Conservation (phyloP, 768 basidiomycete species). For the Podaxis pistillaris region DNA sequence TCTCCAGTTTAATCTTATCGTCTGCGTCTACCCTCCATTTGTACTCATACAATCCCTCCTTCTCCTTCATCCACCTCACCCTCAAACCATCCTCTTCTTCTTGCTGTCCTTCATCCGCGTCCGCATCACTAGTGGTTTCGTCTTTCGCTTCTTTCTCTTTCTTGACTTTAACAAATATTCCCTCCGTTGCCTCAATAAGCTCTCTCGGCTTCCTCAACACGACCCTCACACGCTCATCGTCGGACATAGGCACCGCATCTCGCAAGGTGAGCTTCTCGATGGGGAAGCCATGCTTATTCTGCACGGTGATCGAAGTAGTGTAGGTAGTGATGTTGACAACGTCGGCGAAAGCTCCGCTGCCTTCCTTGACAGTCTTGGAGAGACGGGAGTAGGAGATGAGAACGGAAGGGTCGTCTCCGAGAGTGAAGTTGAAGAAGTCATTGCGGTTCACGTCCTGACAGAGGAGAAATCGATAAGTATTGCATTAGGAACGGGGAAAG, state of each 20-base stretch:
- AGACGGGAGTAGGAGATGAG: slow-evolving; percentile 45
- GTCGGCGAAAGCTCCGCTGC: slow-evolving; percentile 43
- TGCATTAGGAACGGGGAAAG: neutral
- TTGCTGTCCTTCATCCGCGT: slow-evolving; percentile 35
- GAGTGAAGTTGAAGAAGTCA: slow-evolving; percentile 53
- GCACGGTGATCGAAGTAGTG: slow-evolving; percentile 42
- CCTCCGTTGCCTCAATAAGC: slow-evolving; percentile 44
- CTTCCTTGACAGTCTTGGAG: slow-evolving; percentile 32
- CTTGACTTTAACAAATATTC: slow-evolving; percentile 30
- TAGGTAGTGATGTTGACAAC: slow-evolving; percentile 41
- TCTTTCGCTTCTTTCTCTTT: neutral
- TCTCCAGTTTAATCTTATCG: slow-evolving; percentile 39
- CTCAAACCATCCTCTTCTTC: slow-evolving; percentile 36
- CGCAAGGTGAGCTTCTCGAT: slow-evolving; percentile 44
- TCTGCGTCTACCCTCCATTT: slow-evolving; percentile 41
- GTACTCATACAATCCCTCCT: slow-evolving; percentile 61
- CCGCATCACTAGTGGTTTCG: slow-evolving; percentile 11
- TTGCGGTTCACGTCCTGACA: slow-evolving; percentile 44
- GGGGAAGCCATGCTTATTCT: slow-evolving; percentile 48
- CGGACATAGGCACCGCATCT: slow-evolving; percentile 43
- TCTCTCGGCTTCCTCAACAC: slow-evolving; percentile 45
- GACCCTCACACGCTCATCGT: slow-evolving; percentile 42
- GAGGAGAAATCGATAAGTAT: neutral
- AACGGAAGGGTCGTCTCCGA: slow-evolving; percentile 45
- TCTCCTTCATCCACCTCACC: slow-evolving; percentile 46